These are phyloP conservation scores for Aspergillus campestris DNA, from an alignment of 495 filamentous ascomycete genomes.

Conservation along the genomic window DNA sequence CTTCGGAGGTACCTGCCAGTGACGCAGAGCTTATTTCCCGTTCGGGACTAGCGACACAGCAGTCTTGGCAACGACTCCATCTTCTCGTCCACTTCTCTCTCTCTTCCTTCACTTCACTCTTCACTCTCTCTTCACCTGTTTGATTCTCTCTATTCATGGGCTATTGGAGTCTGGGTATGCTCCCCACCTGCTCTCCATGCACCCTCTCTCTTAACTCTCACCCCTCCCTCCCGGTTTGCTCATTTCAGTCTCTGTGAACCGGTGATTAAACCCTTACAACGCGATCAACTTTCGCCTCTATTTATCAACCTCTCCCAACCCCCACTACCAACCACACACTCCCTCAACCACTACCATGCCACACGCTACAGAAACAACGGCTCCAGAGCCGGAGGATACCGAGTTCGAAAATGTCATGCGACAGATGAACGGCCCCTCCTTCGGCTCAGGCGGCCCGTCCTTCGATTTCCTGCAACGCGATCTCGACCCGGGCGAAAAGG, in stretches of 20 bases:
- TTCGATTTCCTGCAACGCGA: slow-evolving; percentile 40
- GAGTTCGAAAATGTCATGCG: slow-evolving; percentile 45
- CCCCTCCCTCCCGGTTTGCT: too few species aligned
- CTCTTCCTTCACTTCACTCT: background rate
- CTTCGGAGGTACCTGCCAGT: too few species aligned
- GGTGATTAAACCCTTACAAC: too few species aligned
- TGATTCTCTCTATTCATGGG: background rate
- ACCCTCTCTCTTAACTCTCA: background rate
- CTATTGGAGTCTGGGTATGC: too few species aligned
- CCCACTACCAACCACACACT: background rate
- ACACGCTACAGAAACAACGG: slow-evolving; percentile 34
- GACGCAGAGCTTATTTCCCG: slow-evolving; percentile 12
- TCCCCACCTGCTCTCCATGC: slow-evolving; percentile 1
- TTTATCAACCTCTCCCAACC: background rate
- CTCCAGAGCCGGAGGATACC: slow-evolving; percentile 29
- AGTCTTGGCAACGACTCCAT: background rate
- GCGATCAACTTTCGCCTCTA: background rate
- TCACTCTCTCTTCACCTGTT: slow-evolving; percentile 1
- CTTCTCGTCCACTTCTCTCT: slow-evolving; percentile 3
- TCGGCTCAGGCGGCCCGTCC: slow-evolving; percentile 23
- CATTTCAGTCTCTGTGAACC: too few species aligned
- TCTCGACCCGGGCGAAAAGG: slow-evolving; percentile 61
- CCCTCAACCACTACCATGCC: slow-evolving; percentile 28
- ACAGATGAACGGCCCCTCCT: slow-evolving; percentile 33
- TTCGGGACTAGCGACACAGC: slow-evolving; percentile 10